Conservation (phyloP, 345 rosid species). For the Brassica incana region DNA sequence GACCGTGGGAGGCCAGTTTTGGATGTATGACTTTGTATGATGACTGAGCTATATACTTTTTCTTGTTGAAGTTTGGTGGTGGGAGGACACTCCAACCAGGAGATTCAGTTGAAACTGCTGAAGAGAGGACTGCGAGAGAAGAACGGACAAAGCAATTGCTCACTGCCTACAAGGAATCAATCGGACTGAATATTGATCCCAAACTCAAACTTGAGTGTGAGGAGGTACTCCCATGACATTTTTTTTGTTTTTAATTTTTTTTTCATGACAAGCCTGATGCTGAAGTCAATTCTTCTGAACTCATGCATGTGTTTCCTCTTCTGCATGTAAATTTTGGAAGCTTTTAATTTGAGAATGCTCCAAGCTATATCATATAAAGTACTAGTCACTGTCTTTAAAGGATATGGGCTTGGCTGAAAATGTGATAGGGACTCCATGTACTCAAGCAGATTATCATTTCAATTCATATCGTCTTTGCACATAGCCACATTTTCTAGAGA, state of each 20-base stretch:
- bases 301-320: neutral
- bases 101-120: slow-evolving; percentile 72
- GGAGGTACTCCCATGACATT: slow-evolving; percentile 48
- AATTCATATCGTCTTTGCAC: neutral
- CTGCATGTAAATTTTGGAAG: neutral
- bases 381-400: neutral
- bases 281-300: neutral
- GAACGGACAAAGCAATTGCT: slow-evolving; percentile 58
- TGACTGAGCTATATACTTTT: slow-evolving; percentile 9
- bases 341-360: neutral
- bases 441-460: slow-evolving; percentile 16
- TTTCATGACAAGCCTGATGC: slow-evolving; percentile 3
- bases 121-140: slow-evolving; percentile 73
- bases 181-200: slow-evolving; percentile 70
- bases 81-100: slow-evolving; percentile 80
- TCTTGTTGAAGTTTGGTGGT: slow-evolving; percentile 68
- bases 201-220: slow-evolving; percentile 76
- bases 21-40: neutral
- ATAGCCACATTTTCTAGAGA: neutral
- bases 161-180: slow-evolving; percentile 65
- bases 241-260: neutral
- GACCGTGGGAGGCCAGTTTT: too few species aligned
- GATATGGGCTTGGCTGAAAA: slow-evolving; percentile 3
- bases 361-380: neutral
- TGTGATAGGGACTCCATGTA: slow-evolving; percentile 15